These are phyloP conservation scores for Brassica carinata DNA, from an alignment of 345 rosid genomes.

Conservation along the genomic window DNA sequence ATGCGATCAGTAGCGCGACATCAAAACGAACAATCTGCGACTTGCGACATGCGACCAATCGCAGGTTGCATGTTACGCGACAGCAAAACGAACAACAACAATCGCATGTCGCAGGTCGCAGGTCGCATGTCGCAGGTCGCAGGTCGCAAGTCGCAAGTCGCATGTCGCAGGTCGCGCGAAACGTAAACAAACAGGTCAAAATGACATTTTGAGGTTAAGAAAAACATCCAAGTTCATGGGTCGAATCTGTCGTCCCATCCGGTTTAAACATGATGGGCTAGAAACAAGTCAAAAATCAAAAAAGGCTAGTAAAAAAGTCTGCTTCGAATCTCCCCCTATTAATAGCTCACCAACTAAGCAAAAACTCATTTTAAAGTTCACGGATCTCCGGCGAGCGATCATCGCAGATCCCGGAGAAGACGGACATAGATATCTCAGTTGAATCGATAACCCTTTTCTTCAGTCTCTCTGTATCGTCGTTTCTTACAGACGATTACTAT, in stretches of 20 bases:
- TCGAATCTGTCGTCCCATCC: not conserved
- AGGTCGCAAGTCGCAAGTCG: too few species aligned
- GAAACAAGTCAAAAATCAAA: not conserved
- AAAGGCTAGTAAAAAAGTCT: not conserved
- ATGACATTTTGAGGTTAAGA: too few species aligned
- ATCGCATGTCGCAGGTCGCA: too few species aligned
- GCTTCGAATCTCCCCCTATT: slow-evolving; percentile 2
- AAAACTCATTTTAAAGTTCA: not conserved
- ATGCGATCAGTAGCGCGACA: too few species aligned
- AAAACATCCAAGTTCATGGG: not conserved
- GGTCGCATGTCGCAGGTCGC: too few species aligned
- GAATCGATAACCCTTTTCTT: not conserved
- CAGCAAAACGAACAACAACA: too few species aligned
- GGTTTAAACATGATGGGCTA: not conserved
- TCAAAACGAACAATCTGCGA: too few species aligned
- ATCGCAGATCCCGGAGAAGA: not conserved
- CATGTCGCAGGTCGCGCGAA: too few species aligned
- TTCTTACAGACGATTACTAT: not conserved
- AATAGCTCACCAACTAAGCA: slow-evolving; percentile 9
- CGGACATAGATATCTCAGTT: not conserved
- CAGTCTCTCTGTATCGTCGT: slow-evolving; percentile 4
- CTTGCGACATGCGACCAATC: too few species aligned
- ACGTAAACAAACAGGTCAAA: too few species aligned
- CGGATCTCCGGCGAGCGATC: not conserved
- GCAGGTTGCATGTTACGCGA: too few species aligned